phyloP scores from a whole-genome alignment of 2,329 filamentous ascomycete genomes.

The Alternaria gaisen region DNA sequence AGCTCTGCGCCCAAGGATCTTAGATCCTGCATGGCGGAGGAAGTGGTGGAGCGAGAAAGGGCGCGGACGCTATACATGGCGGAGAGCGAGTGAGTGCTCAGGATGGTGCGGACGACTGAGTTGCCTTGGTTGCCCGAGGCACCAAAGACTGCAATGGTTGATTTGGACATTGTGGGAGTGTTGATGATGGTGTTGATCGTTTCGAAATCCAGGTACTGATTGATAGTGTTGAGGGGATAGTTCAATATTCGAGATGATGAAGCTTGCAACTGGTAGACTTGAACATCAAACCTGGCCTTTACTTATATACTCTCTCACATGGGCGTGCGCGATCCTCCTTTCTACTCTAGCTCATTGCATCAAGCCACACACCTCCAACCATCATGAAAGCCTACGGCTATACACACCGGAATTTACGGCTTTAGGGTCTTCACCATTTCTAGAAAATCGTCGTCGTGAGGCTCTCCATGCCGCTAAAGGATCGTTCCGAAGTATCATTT shows the following conservation, averaged over 20 bases:
- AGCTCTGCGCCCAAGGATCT: conserved; percentile 60
- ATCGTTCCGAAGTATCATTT: neutral
- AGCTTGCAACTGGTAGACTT: neutral
- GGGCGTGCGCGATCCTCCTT: neutral
- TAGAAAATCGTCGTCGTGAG: neutral
- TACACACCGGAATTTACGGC: neutral
- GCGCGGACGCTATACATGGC: conserved; percentile 60
- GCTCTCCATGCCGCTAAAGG: neutral
- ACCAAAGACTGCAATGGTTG: conserved; percentile 41
- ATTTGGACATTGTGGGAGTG: neutral
- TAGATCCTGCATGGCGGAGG: conserved; percentile 57
- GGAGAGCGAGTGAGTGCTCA: conserved; percentile 53
- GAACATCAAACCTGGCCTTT: neutral
- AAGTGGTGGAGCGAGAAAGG: conserved; percentile 62
- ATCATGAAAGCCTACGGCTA: neutral
- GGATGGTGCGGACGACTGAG: conserved; percentile 60
- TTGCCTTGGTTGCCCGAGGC: conserved; percentile 63
- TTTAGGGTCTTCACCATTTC: neutral
- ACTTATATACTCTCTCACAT: neutral
- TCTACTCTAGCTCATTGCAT: neutral
- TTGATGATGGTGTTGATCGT: neutral
- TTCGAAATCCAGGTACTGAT: neutral
- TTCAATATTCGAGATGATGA: neutral
- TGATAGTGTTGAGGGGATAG: neutral
- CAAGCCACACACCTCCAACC: neutral